Evolutionary conservation across 805 yeast genomes (phyloP).

Genomic region (Saturnispora silvae): DNA sequence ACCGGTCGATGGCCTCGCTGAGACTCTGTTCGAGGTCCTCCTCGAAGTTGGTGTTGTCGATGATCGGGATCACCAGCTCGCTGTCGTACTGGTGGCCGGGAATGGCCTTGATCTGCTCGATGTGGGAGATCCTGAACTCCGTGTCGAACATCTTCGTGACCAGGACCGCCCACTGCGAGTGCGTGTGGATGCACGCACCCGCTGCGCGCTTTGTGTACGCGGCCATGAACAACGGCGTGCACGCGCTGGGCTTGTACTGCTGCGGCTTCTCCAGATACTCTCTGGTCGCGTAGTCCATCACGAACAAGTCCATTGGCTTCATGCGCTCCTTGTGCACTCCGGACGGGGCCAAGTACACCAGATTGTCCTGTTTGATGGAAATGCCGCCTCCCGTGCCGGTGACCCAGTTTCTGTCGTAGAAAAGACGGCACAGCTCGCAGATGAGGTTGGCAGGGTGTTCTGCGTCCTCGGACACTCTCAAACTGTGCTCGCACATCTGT

Average conservation of each 20-base stretch:
- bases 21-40: conserved; percentile 67
- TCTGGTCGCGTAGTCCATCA: conserved; percentile 45
- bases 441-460: conserved; percentile 75
- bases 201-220: conserved; percentile 57
- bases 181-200: conserved; percentile 93
- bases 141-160: conserved; percentile 55
- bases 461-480: conserved; percentile 16
- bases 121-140: conserved; percentile 65
- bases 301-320: conserved; percentile 73
- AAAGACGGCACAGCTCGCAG: conserved; percentile 67
- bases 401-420: conserved; percentile 81
- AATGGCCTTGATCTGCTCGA: conserved; percentile 89
- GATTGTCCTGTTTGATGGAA: conserved; percentile 51
- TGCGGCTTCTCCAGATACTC: conserved; percentile 52
- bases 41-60: conserved; percentile 83
- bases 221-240: conserved; percentile 80
- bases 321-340: conserved; percentile 92
- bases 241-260: conserved; percentile 77
- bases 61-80: conserved; percentile 74
- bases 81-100: conserved; percentile 64
- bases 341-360: conserved; percentile 79
- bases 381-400: conserved; percentile 97
- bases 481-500: conserved; percentile 1
- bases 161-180: conserved; percentile 82
- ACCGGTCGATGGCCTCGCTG: conserved; percentile 49